A percentile compares a stretch with the other conserved stretches of the same genome.
phyloP scores from a whole-genome alignment of 495 filamentous ascomycete genomes.

The Podospora fimiseda region DNA sequence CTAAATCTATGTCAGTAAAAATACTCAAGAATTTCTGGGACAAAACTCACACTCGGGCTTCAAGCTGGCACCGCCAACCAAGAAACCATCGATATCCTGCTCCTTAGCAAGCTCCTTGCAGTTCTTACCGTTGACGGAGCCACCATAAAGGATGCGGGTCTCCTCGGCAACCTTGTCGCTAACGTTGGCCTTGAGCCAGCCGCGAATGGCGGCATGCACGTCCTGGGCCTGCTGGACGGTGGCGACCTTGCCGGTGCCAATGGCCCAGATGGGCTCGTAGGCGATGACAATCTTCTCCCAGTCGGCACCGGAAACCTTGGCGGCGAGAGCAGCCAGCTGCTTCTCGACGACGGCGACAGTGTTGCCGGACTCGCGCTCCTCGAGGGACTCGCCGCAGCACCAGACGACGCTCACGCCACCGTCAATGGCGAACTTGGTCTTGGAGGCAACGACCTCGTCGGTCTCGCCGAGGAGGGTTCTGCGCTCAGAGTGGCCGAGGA shows the following conservation, averaged over 20 bases:
- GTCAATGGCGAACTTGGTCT: slow-evolving; percentile 85
- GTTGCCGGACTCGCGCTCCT: slow-evolving; percentile 80
- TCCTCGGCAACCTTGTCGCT: slow-evolving; percentile 63
- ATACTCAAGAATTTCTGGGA: background rate
- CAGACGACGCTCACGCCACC: slow-evolving; percentile 85
- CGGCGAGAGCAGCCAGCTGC: slow-evolving; percentile 63
- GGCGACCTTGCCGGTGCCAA: slow-evolving; percentile 96
- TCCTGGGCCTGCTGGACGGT: slow-evolving; percentile 91
- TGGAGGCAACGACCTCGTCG: slow-evolving; percentile 80
- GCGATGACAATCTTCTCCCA: slow-evolving; percentile 94
- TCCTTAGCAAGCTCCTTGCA: slow-evolving; percentile 86
- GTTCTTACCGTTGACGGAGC: slow-evolving; percentile 97
- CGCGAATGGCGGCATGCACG: slow-evolving; percentile 85
- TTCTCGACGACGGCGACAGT: slow-evolving; percentile 85
- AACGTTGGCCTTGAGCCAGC: slow-evolving; percentile 74
- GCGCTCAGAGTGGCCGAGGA: slow-evolving; percentile 91
- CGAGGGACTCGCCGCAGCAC: slow-evolving; percentile 91
- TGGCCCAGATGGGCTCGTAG: slow-evolving; percentile 99
- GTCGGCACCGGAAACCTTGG: slow-evolving; percentile 59
- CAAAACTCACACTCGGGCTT: slow-evolving; percentile 86
- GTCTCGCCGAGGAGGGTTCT: slow-evolving; percentile 79
- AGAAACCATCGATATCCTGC: slow-evolving; percentile 94
- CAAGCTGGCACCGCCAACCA: slow-evolving; percentile 95
- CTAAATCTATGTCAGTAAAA: slow-evolving; percentile 31
- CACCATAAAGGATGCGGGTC: slow-evolving; percentile 91